Evolutionary conservation across 2,329 filamentous ascomycete genomes (phyloP), one percentile per base, ranked within the genome.

Genomic region (Pseudocercospora vitis): DNA sequence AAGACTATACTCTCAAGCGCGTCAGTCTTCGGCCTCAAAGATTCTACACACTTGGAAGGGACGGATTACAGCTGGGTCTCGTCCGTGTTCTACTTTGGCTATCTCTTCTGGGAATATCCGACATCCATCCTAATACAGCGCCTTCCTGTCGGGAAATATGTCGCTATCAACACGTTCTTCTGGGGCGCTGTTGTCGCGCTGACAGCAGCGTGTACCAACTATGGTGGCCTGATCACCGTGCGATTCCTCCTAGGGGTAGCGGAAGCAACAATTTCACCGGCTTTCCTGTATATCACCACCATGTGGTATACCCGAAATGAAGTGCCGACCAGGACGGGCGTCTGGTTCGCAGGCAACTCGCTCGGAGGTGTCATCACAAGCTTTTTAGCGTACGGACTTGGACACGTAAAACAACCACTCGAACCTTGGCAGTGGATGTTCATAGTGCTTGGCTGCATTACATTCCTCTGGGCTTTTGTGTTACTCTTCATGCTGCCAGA

Each of bases 261-360:
- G 1, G 68, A 67, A 11, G 71, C 71, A 12, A 63, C 66, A n/a
- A 66, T 68, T 46, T 65, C 68, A 24, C 71, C 71, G 0, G 73
- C 72, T 4, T 71, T 70, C 48, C 68, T 72, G 19, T 74, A 73
- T 55, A 70, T 74, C 18, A 68, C 74, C 5, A 68, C 65, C 8
- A 65, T 63, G 12, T 66, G 73, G 29, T 73, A 70, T 52, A 70
- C 69, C 16, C 67, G 66, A 24, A 65, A 68, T 33, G 65, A 67
- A 52, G 19, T 66, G 57, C 32, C 69, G 58, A 50, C 52, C 21
- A 28, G 58, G 23, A 53, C 58, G 9, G 53, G 60, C 2, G 61
- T 60, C n/a, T 60, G 58, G 56, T 59, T 61, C 19, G 59, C 56
- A 19, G 59, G 59, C 18, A 60, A 61, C 37, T 54, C 53, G 4